Evolutionary conservation across 495 filamentous ascomycete species (phyloP), one percentile per base, ranked within the genome.

Genomic region (Aspergillus mulundensis): DNA sequence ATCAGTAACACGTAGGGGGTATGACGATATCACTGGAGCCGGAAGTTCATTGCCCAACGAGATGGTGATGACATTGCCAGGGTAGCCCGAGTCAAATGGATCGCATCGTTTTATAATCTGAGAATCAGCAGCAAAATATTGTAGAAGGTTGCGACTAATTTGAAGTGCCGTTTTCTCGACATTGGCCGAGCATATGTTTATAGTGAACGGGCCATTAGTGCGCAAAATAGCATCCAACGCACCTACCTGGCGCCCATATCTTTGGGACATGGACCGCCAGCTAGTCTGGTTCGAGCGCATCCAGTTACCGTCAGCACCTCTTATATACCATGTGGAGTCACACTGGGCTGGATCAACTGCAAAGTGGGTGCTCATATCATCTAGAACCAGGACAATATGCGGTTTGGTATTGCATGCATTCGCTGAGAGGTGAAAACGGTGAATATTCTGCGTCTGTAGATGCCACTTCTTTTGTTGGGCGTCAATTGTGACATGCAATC

Each of bases 111-210:
- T 40, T 24, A 59, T 40, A 36, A 84, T 76, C 30, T 70, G 64
- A n/a, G 79, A 67, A 64, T 84, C 82, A 30, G 81, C 82, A 57
- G 64, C 70, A 66, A 80, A 84, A 58, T 84, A 85, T 58, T 84
- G 83, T 54, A 75, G 72, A 1, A 85, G 68, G 57, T 84, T 86
- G 34, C 81, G 75, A 20, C 81, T 76, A n/a, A 83, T 71, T 52
- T 84, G 82, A 11, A 81, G 61, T 1, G 79, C 81, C 25, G 77
- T 54, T 41, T 61, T 48, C 12, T 62, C 56, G 18, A 63, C 61
- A 15, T 61, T 61, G 18, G 41, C 25, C 18, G 66, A 66, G 53
- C 68, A 65, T 53, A 63, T 52, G 46, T 51, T 60, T 50, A 84
- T 81, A 6, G 61, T 56, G 50, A 85, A 81, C 20, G 57, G 59